Evolutionary conservation across 2,329 filamentous ascomycete species (phyloP).

Genomic region (Diaporthe eres): DNA sequence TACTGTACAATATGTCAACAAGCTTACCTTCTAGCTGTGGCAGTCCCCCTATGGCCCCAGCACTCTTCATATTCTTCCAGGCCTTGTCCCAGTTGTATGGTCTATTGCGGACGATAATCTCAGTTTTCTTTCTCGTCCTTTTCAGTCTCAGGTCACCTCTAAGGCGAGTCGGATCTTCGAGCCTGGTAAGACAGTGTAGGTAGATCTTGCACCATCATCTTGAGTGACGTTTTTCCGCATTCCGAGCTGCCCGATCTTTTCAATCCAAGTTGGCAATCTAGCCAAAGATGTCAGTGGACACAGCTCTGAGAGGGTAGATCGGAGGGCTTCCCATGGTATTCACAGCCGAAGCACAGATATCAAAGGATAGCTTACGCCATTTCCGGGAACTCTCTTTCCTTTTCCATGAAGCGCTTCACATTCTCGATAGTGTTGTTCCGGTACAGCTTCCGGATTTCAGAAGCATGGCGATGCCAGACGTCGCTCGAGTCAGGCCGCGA

Average conservation of each 20-base stretch:
- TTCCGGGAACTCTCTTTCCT: not conserved
- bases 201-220: not conserved
- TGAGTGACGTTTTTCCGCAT: not conserved
- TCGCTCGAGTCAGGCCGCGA: not conserved
- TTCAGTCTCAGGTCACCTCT: too few relatives aligned
- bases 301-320: too few relatives aligned
- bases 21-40: not conserved
- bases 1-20: not conserved
- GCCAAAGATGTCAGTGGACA: too few relatives aligned
- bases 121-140: not conserved
- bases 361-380: too few relatives aligned
- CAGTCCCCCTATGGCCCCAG: not conserved
- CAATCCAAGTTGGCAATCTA: not conserved
- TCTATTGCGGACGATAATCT: too few relatives aligned
- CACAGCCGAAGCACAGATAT: too few relatives aligned
- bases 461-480: not conserved
- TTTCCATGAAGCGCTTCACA: not conserved
- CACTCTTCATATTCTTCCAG: constrained; percentile 18
- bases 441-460: not conserved
- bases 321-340: too few relatives aligned
- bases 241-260: not conserved
- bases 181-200: not conserved
- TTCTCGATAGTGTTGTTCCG: not conserved
- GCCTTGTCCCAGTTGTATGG: not conserved
- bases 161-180: not conserved